phyloP scores from a whole-genome alignment of 257 asterid genomes.

The Solanum paucissectum region DNA sequence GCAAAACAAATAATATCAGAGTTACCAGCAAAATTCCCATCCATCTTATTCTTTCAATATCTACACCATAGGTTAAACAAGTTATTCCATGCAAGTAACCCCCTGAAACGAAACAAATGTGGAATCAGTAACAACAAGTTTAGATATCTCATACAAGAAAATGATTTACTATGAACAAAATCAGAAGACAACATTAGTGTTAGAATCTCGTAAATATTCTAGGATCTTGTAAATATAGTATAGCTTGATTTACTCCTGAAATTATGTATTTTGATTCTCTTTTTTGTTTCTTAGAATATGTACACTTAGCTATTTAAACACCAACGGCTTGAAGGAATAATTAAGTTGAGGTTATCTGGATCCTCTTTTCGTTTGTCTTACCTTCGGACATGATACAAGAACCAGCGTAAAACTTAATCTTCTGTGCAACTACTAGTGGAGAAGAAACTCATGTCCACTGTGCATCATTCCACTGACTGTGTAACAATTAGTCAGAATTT shows the following conservation, averaged over 20 bases:
- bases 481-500: not conserved
- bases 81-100: slow-evolving; percentile 77
- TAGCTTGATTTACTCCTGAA: too few species aligned
- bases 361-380: not conserved
- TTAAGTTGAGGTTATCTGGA: not conserved
- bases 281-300: not conserved
- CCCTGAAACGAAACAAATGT: slow-evolving; percentile 34
- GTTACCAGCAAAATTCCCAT: slow-evolving; percentile 78
- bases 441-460: not conserved
- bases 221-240: too few species aligned
- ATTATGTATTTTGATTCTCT: not conserved
- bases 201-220: too few species aligned
- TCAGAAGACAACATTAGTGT: not conserved
- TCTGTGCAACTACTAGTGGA: not conserved
- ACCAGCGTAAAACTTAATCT: not conserved
- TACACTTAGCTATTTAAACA: not conserved
- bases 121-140: slow-evolving; percentile 1
- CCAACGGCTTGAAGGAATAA: not conserved
- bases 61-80: slow-evolving; percentile 77
- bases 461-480: not conserved
- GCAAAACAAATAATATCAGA: not conserved
- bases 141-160: not conserved
- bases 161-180: not conserved
- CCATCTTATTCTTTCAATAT: slow-evolving; percentile 51
- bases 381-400: not conserved